phyloP scores from a whole-genome alignment of 805 yeast species.

The Candida awuae region DNA sequence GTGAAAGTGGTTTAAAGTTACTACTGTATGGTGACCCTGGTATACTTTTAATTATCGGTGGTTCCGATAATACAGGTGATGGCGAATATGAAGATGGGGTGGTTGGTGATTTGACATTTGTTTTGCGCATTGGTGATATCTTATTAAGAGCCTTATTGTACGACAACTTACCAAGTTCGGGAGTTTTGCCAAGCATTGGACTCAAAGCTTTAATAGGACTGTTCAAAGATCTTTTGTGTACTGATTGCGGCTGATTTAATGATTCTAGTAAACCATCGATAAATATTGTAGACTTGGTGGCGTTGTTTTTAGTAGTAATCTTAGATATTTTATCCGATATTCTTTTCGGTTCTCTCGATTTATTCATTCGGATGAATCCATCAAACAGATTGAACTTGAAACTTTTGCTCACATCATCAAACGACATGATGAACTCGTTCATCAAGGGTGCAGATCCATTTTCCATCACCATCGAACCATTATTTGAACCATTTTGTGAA shows the following conservation, averaged over 20 bases:
- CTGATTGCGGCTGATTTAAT: background rate
- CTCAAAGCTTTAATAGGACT: too few relatives aligned
- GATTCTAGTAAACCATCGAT: background rate
- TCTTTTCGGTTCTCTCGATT: slow-evolving; percentile 24
- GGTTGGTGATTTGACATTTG: background rate
- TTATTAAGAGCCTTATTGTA: slow-evolving; percentile 6
- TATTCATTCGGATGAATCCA: slow-evolving; percentile 25
- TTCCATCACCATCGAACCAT: background rate
- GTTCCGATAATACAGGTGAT: background rate
- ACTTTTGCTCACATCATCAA: slow-evolving; percentile 20
- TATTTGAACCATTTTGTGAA: background rate
- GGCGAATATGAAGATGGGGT: background rate
- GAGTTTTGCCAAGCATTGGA: background rate
- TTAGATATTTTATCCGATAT: slow-evolving; percentile 2
- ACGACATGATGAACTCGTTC: slow-evolving; percentile 24
- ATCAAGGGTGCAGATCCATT: background rate
- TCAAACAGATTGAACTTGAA: slow-evolving; percentile 24
- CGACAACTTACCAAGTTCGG: background rate
- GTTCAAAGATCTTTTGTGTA: background rate
- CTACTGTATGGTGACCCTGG: too few relatives aligned
- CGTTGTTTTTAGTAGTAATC: background rate
- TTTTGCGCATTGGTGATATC: slow-evolving; percentile 12
- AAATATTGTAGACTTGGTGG: background rate
- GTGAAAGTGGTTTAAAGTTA: too few relatives aligned
- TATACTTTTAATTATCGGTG: background rate